Conservation (phyloP, 768 basidiomycete species). For the Trametes coccinea region DNA sequence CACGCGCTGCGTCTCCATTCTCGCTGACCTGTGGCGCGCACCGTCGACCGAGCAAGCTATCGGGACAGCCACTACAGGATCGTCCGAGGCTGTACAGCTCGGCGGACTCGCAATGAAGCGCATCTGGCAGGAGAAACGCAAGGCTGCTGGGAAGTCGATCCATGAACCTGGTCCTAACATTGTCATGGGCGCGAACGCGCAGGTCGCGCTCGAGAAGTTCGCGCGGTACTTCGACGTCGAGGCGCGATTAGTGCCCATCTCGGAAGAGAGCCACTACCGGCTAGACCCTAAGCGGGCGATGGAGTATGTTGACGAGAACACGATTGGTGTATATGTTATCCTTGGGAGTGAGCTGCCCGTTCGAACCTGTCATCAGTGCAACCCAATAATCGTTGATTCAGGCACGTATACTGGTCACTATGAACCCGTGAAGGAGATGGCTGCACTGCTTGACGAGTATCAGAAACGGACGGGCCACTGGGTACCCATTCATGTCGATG, state of each 20-base stretch:
- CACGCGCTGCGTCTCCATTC: slow-evolving; percentile 50
- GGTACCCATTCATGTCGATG: slow-evolving; percentile 50
- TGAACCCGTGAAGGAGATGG: slow-evolving; percentile 86
- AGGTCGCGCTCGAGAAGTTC: slow-evolving; percentile 71
- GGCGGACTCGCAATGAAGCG: slow-evolving; percentile 74
- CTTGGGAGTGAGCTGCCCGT: slow-evolving; percentile 44
- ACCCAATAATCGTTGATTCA: slow-evolving; percentile 2
- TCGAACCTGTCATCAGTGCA: neutral
- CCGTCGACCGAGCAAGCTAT: slow-evolving; percentile 54
- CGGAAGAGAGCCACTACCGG: slow-evolving; percentile 70
- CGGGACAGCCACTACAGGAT: slow-evolving; percentile 71
- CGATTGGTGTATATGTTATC: slow-evolving; percentile 67
- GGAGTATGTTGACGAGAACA: slow-evolving; percentile 69
- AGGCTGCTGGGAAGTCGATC: slow-evolving; percentile 62
- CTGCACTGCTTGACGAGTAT: slow-evolving; percentile 64
- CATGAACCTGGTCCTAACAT: slow-evolving; percentile 68
- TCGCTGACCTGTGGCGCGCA: slow-evolving; percentile 70
- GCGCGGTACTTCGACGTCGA: slow-evolving; percentile 71
- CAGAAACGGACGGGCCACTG: slow-evolving; percentile 44
- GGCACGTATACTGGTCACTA: slow-evolving; percentile 55
- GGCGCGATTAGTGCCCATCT: slow-evolving; percentile 62
- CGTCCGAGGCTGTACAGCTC: slow-evolving; percentile 71
- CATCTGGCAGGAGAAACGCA: slow-evolving; percentile 67
- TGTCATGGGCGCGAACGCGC: slow-evolving; percentile 67
- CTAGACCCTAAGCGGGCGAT: slow-evolving; percentile 70